Percentiles rank a stretch among this genome's conserved stretches.
Conservation (phyloP, 2,329 filamentous ascomycete genomes). For the Fusarium sp. region DNA sequence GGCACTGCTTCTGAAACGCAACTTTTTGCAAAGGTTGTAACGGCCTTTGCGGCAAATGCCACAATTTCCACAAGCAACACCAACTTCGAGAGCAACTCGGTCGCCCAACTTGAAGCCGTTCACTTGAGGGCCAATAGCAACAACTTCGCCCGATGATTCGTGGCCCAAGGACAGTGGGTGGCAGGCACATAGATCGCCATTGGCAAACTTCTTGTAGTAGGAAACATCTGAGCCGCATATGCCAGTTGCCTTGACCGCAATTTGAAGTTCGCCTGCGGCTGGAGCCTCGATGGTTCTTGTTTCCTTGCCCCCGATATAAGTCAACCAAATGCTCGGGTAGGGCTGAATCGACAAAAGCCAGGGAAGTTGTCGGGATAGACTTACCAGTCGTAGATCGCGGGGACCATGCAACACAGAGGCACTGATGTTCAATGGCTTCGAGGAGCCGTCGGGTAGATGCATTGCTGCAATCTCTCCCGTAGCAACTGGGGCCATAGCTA, state of each 20-base stretch:
- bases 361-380: slow-evolving; percentile 39
- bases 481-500: slow-evolving; percentile 65
- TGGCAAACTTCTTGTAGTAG: slow-evolving; percentile 80
- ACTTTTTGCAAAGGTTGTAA: slow-evolving; percentile 73
- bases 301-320: slow-evolving; percentile 58
- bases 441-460: slow-evolving; percentile 58
- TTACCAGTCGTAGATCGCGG: slow-evolving; percentile 69
- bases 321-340: slow-evolving; percentile 41
- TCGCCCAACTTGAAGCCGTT: slow-evolving; percentile 67
- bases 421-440: slow-evolving; percentile 61
- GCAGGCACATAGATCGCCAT: slow-evolving; percentile 76
- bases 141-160: slow-evolving; percentile 71
- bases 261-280: slow-evolving; percentile 69
- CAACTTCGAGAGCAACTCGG: slow-evolving; percentile 70
- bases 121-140: slow-evolving; percentile 67
- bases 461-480: slow-evolving; percentile 59
- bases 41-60: slow-evolving; percentile 65
- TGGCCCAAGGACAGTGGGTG: slow-evolving; percentile 75
- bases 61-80: slow-evolving; percentile 66
- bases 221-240: slow-evolving; percentile 79
- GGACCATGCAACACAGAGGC: slow-evolving; percentile 71
- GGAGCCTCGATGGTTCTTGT: slow-evolving; percentile 63
- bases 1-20: slow-evolving; percentile 73
- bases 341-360: slow-evolving; percentile 38
- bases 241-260: slow-evolving; percentile 74